These are phyloP conservation scores for Puya raimondii DNA, from an alignment of 176 grass and related monocot species.

Conservation along the genomic window DNA sequence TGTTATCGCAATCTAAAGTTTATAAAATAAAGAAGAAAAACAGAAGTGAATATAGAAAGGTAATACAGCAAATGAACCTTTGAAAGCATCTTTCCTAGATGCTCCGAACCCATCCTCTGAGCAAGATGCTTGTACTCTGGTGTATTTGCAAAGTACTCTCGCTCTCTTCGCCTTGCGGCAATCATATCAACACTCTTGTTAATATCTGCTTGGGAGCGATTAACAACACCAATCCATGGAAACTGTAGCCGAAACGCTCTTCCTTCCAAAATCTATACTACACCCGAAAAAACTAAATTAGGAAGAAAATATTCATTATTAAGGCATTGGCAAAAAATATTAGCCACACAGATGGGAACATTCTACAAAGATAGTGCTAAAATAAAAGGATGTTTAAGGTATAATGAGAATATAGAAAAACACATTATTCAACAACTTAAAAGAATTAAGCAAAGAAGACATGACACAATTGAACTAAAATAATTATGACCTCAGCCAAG, in stretches of 20 bases:
- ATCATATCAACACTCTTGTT: conserved; percentile 99
- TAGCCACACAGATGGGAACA: not conserved
- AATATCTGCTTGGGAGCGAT: conserved; percentile 95
- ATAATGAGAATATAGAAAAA: not conserved
- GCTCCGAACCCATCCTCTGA: conserved; percentile 91
- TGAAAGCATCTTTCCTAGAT: conserved; percentile 91
- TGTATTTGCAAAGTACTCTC: conserved; percentile 78
- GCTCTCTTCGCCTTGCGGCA: conserved; percentile 87
- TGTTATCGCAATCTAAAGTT: not conserved
- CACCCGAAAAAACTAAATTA: not conserved
- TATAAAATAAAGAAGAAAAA: not conserved
- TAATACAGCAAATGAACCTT: conserved; percentile 35
- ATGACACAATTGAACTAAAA: not conserved
- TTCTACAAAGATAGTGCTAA: not conserved
- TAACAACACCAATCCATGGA: conserved; percentile 98
- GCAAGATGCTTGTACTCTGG: conserved; percentile 90
- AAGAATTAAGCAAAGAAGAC: not conserved
- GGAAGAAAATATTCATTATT: too few species aligned
- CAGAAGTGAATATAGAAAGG: not conserved
- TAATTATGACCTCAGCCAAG: not conserved
- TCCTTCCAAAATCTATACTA: conserved; percentile 87
- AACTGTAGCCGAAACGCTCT: conserved; percentile 76
- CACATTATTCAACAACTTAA: not conserved
- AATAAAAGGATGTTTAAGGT: not conserved
- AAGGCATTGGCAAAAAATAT: too few species aligned